Percentiles rank a stretch among this genome's conserved stretches.
Conservation (phyloP, 371 early-diverging fungal species). For the Syncephalastrum racemosum region DNA sequence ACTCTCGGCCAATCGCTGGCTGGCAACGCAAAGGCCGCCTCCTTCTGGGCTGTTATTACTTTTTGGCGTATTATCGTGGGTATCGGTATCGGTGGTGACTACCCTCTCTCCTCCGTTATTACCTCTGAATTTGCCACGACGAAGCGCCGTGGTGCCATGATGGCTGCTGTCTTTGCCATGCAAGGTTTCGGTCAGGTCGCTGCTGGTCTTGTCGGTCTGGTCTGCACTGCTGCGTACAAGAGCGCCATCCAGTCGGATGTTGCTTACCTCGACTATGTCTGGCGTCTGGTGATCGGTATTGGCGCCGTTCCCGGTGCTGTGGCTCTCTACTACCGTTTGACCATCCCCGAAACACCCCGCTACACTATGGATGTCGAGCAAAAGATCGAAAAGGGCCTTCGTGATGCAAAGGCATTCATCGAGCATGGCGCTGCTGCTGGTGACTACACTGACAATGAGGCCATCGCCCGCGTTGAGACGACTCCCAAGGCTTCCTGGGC, state of each 20-base stretch:
- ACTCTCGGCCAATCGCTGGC: conserved; percentile 76
- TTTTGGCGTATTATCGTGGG: conserved; percentile 82
- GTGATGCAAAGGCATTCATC: conserved; percentile 52
- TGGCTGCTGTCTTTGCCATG: conserved; percentile 87
- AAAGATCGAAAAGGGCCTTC: conserved; percentile 58
- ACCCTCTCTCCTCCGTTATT: conserved; percentile 78
- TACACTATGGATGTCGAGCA: conserved; percentile 75
- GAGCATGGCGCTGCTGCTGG: conserved; percentile 30
- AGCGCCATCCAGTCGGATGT: conserved; percentile 52
- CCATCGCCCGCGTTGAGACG: conserved; percentile 18
- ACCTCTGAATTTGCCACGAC: conserved; percentile 83
- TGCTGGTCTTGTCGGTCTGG: conserved; percentile 64
- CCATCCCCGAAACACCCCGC: conserved; percentile 87
- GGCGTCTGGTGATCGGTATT: conserved; percentile 74
- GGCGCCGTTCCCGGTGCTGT: conserved; percentile 71
- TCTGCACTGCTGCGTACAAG: conserved; percentile 58
- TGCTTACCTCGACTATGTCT: conserved; percentile 71
- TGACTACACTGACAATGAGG: conserved; percentile 30
- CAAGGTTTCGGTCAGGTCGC: conserved; percentile 82
- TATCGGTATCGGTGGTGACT: conserved; percentile 82
- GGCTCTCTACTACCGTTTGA: conserved; percentile 72
- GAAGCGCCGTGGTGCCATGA: conserved; percentile 78
- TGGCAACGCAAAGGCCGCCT: conserved; percentile 54
- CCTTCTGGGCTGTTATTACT: conserved; percentile 64
- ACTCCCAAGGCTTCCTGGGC: conserved; percentile 46